Evolutionary conservation across 768 basidiomycete species (phyloP).

Genomic region (Tulasnella calospora): DNA sequence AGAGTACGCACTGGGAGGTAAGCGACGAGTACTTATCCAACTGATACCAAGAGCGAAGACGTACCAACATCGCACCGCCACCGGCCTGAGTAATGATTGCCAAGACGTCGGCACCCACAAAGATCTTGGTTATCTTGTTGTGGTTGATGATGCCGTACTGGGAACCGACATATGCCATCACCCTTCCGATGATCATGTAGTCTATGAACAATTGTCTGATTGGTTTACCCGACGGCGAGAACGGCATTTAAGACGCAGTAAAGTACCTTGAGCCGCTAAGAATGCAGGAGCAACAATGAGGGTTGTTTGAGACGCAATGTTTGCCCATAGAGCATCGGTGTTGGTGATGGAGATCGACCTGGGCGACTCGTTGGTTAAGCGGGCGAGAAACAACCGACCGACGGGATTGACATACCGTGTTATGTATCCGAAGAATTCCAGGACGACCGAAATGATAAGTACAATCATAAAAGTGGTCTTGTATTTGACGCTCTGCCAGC

Average conservation of each 20-base stretch:
- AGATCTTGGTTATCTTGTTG: slow-evolving; percentile 27
- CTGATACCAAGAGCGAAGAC: no score
- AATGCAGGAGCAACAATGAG: slow-evolving; percentile 28
- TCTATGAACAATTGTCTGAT: background rate
- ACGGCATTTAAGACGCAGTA: background rate
- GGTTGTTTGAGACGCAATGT: slow-evolving; percentile 12
- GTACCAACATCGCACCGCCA: slow-evolving; percentile 13
- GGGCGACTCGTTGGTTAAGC: background rate
- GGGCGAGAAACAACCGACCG: background rate
- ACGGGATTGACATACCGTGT: background rate
- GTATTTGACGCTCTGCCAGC: background rate
- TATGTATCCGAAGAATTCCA: slow-evolving; percentile 18
- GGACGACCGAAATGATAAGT: background rate
- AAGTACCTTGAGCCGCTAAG: slow-evolving; percentile 24
- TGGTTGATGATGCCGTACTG: slow-evolving; percentile 18
- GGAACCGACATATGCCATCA: slow-evolving; percentile 27
- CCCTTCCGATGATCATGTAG: slow-evolving; percentile 28
- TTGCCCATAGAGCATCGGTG: background rate
- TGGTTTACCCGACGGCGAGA: background rate
- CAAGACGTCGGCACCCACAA: slow-evolving; percentile 26
- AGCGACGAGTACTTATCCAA: background rate
- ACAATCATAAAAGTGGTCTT: slow-evolving; percentile 17
- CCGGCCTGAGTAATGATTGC: slow-evolving; percentile 26
- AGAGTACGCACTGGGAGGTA: background rate
- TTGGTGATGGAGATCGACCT: slow-evolving; percentile 15